Base-by-base conservation (phyloP, 2,329 filamentous ascomycete genomes). In the Cercospora canescens region DNA sequence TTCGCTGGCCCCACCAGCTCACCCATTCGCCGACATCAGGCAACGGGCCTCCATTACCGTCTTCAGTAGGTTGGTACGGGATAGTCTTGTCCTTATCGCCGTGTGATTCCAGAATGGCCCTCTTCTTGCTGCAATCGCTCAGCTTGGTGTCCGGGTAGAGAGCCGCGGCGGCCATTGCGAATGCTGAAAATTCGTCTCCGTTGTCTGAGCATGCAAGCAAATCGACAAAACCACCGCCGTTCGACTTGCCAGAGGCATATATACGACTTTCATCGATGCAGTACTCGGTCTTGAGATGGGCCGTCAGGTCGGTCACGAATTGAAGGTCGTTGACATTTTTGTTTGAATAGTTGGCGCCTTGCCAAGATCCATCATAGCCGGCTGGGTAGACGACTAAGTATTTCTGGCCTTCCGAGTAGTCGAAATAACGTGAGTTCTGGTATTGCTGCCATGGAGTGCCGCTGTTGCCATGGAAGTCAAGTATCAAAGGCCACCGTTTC, bases 161-260 rank as follows among this genome's bases (percentile, higher is more conserved):
- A 4, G 82, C 84, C 6, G 81, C 83, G 1, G 81, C 80, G 7
- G 81, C 81, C 7, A 81, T 77, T 0, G 82, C 83, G 68, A 86
- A 86, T 1, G 83, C 84, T 6, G 84, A 83, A 60, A 86, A 81
- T 3, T 79, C 76, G 8, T 75, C 74, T 2, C 79, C 71, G 34
- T 82, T 77, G 48, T 73, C 65, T 6, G 70, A 73, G 73, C 83
- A 86, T 3, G 84, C 83, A 7, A 86, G 80, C 1, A 80, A 70
- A 24, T 79, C 80, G 3, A 81, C 81, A 37, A 77, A 76, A 11
- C 81, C 85, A 1, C 83, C 86, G 6, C 85, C 86, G 56, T 87
- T 86, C 69, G 80, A 86, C 70, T 87, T 86, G 54, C 83, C 83
- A 1, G 79, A 78, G 12, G 79, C 79, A 67, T 84, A 85, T 50